phyloP scores from a whole-genome alignment of 2,329 filamentous ascomycete species.

The Aspergillus felis region DNA sequence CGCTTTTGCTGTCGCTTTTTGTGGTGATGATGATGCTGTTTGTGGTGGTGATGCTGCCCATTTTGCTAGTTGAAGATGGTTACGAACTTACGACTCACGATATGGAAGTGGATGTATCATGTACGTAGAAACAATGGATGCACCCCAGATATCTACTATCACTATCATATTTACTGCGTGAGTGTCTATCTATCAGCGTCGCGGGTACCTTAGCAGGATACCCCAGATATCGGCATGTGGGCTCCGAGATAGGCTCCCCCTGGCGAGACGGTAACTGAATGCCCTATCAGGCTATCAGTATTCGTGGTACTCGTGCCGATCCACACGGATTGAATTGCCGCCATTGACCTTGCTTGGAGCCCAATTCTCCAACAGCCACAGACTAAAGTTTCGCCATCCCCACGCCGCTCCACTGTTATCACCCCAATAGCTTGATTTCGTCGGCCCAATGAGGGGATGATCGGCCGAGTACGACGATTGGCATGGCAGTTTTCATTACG shows the following conservation, averaged over 20 bases:
- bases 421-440: background rate
- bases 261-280: too few relatives aligned
- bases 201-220: background rate
- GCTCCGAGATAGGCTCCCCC: background rate
- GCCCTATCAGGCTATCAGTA: too few relatives aligned
- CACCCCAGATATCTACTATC: too few relatives aligned
- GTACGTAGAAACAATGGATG: too few relatives aligned
- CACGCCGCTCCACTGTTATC: slow-evolving; percentile 1
- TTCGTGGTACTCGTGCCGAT: background rate
- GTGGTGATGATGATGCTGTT: background rate
- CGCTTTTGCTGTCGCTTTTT: slow-evolving; percentile 6
- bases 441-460: slow-evolving; percentile 5
- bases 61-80: background rate
- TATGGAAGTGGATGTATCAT: too few relatives aligned
- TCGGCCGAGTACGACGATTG: slow-evolving; percentile 1
- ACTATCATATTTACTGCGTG: too few relatives aligned
- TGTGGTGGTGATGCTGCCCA: background rate
- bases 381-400: slow-evolving; percentile 4
- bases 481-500: slow-evolving; percentile 7
- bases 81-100: too few relatives aligned
- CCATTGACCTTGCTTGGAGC: background rate
- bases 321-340: slow-evolving; percentile 9
- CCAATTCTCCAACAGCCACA: background rate
- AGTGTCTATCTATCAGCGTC: too few relatives aligned
- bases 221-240: background rate